phyloP scores from a whole-genome alignment of 306 rosid genomes.

The Mimosa pudica region DNA sequence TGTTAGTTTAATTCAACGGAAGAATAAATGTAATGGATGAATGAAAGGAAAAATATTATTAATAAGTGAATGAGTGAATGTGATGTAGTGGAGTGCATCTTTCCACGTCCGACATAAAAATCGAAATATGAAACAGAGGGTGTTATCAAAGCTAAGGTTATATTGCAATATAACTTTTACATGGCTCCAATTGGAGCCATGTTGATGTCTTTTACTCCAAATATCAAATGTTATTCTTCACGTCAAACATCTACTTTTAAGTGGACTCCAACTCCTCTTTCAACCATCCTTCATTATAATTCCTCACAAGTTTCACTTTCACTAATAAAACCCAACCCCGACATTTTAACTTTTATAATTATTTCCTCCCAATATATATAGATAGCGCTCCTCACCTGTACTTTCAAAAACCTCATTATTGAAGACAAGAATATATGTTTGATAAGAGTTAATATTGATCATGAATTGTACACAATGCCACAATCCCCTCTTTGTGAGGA shows the following conservation, averaged over 20 bases:
- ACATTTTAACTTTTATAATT: background rate
- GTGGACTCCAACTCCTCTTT: constrained; percentile 96
- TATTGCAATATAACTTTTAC: background rate
- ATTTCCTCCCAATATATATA: background rate
- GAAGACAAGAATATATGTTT: too few species aligned
- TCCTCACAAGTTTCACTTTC: constrained; percentile 62
- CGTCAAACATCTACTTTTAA: constrained; percentile 54
- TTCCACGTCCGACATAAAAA: constrained; percentile 69
- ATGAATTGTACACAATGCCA: too few species aligned
- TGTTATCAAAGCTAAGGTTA: constrained; percentile 41
- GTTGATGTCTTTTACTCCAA: constrained; percentile 47
- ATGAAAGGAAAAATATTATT: constrained; percentile 19
- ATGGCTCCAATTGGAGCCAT: constrained; percentile 37
- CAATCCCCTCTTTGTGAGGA: too few species aligned
- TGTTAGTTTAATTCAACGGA: constrained; percentile 30
- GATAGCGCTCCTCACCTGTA: too few species aligned
- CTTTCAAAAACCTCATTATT: too few species aligned
- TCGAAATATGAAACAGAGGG: background rate
- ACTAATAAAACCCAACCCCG: constrained; percentile 32
- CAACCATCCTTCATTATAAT: constrained; percentile 51
- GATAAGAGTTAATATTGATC: too few species aligned
- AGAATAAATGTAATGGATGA: constrained; percentile 32
- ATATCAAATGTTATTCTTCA: constrained; percentile 42
- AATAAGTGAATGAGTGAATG: background rate
- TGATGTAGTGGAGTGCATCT: constrained; percentile 54